Conservation (phyloP, 169 alveolate species). For the Eimeria sp. region DNA sequence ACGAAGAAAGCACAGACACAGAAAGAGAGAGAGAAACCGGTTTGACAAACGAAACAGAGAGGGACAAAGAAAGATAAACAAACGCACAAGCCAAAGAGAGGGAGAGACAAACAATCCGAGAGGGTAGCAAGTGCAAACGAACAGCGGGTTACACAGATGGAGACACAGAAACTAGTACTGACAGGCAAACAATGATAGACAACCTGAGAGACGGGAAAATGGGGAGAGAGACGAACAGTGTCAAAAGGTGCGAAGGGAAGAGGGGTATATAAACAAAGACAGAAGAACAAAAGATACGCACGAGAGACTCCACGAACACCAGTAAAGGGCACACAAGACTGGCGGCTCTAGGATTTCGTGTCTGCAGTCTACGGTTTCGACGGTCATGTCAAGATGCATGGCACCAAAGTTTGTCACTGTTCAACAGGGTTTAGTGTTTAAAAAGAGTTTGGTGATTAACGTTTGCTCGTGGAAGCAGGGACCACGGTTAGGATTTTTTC, state of each 20-base stretch:
- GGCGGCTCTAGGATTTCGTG: not conserved
- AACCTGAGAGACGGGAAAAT: no score
- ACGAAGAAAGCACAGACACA: not conserved
- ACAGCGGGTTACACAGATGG: not conserved
- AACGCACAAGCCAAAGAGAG: not conserved
- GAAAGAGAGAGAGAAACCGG: not conserved
- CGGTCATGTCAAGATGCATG: no score
- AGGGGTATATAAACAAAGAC: no score
- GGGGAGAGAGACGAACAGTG: no score
- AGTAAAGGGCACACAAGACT: not conserved
- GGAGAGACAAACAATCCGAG: not conserved
- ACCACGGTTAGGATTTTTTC: not conserved
- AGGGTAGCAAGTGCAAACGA: not conserved
- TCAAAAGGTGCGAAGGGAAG: no score
- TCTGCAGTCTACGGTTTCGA: no score
- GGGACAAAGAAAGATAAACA: not conserved
- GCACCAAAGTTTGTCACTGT: no score
- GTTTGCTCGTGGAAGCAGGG: not conserved
- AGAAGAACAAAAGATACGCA: no score
- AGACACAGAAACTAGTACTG: not conserved
- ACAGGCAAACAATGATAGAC: not conserved
- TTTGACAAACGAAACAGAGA: no score
- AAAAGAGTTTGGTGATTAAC: not conserved
- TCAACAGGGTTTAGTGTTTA: no score
- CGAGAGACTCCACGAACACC: not conserved